phyloP scores from a whole-genome alignment of 306 rosid species.

The Malus orientalis region DNA sequence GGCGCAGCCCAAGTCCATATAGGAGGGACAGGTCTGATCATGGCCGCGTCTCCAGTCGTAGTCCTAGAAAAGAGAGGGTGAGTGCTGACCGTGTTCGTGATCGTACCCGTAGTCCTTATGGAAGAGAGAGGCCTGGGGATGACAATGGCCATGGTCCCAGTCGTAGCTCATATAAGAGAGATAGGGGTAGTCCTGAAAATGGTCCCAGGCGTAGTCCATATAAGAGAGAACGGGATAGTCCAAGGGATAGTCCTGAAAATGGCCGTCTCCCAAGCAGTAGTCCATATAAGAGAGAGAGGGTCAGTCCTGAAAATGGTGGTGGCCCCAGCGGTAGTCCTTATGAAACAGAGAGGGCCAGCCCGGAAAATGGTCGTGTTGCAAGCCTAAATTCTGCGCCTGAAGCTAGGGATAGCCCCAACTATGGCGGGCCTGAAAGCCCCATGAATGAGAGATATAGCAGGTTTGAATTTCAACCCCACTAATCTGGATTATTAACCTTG shows the following conservation, averaged over 20 bases:
- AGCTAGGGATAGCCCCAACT: slow-evolving; percentile 61
- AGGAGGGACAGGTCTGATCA: slow-evolving; percentile 52
- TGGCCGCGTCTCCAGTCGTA: slow-evolving; percentile 35
- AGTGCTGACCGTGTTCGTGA: slow-evolving; percentile 31
- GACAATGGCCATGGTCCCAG: slow-evolving; percentile 32
- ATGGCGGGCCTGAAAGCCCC: slow-evolving; percentile 81
- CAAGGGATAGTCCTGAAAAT: slow-evolving; percentile 63
- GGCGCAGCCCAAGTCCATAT: slow-evolving; percentile 51
- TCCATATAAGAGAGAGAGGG: slow-evolving; percentile 44
- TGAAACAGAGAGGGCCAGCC: slow-evolving; percentile 34
- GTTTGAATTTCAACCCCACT: slow-evolving; percentile 24
- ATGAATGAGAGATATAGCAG: slow-evolving; percentile 64
- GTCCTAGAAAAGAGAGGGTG: slow-evolving; percentile 41
- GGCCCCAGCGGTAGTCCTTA: slow-evolving; percentile 37
- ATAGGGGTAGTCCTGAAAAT: slow-evolving; percentile 35
- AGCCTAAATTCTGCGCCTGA: slow-evolving; percentile 50
- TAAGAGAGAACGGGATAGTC: slow-evolving; percentile 38
- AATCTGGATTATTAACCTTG: background rate
- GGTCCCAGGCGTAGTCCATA: slow-evolving; percentile 43
- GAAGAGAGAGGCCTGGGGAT: slow-evolving; percentile 31
- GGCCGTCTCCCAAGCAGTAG: slow-evolving; percentile 25
- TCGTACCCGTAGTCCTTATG: slow-evolving; percentile 38
- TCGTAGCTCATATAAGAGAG: slow-evolving; percentile 40
- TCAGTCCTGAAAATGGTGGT: slow-evolving; percentile 58
- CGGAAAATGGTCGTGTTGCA: slow-evolving; percentile 49